Percentiles rank a stretch among this genome's conserved stretches.
phyloP scores from a whole-genome alignment of 2,329 filamentous ascomycete species.

The Trichoderma harzianum region DNA sequence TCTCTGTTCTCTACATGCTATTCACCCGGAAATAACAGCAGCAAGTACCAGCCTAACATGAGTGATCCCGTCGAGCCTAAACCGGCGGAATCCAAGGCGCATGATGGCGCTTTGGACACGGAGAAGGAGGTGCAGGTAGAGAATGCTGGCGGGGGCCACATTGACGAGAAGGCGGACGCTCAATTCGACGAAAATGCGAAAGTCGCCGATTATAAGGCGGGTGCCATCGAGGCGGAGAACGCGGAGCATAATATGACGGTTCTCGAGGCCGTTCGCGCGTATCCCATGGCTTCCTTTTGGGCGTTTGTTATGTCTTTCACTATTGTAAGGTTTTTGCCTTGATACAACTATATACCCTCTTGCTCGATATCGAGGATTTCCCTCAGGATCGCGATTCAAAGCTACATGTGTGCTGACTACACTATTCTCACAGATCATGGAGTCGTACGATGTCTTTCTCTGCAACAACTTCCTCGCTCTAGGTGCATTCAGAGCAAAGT shows the following conservation, averaged over 20 bases:
- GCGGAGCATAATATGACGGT: conserved; percentile 3
- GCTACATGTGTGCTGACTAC: not conserved
- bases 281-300: conserved; percentile 3
- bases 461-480: conserved; percentile 2
- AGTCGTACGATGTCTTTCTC: conserved; percentile 4
- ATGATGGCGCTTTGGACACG: not conserved
- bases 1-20: not conserved
- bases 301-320: not conserved
- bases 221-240: not conserved
- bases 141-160: not conserved
- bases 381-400: not conserved
- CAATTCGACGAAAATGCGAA: not conserved
- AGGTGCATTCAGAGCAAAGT: conserved; percentile 1
- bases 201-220: conserved; percentile 1
- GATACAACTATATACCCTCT: too few relatives aligned
- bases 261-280: not conserved
- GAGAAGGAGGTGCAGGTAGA: conserved; percentile 1
- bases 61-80: not conserved
- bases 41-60: not conserved
- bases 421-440: not conserved
- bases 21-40: not conserved
- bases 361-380: not conserved
- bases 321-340: not conserved
- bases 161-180: not conserved
- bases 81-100: not conserved